Conservation (phyloP, 148 eudicot species). For the Arbutus unedo region DNA sequence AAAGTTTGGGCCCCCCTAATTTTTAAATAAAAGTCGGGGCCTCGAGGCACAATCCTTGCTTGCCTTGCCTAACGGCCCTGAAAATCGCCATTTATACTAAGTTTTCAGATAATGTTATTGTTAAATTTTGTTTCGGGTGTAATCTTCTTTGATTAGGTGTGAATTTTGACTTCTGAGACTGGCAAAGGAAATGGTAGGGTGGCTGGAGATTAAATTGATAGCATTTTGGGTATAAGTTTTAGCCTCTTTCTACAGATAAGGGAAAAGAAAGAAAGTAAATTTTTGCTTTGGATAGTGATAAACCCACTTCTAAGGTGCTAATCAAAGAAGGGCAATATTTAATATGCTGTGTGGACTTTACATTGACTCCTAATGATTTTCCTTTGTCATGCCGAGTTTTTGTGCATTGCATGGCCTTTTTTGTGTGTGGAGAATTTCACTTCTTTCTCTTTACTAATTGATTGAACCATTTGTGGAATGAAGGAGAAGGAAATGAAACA, state of each 20-base stretch:
- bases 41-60: too few relatives aligned
- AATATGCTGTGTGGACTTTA: neutral
- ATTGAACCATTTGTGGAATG: neutral
- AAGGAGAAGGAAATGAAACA: neutral
- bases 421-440: neutral
- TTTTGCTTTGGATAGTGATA: neutral
- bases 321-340: neutral
- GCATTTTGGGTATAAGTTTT: neutral
- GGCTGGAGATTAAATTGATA: neutral
- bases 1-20: too few relatives aligned
- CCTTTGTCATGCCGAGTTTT: neutral
- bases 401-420: neutral
- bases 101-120: constrained; percentile 44
- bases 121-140: neutral
- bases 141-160: neutral
- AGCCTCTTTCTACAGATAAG: neutral
- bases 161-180: neutral
- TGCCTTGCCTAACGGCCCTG: too few relatives aligned
- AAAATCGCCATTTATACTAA: constrained; percentile 51
- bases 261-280: too few relatives aligned
- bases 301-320: neutral
- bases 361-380: neutral
- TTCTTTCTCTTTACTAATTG: neutral
- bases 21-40: too few relatives aligned
- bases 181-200: neutral